These are phyloP conservation scores for Claviceps fusiformis DNA, from an alignment of 2,329 filamentous ascomycete genomes.

Conservation along the genomic window DNA sequence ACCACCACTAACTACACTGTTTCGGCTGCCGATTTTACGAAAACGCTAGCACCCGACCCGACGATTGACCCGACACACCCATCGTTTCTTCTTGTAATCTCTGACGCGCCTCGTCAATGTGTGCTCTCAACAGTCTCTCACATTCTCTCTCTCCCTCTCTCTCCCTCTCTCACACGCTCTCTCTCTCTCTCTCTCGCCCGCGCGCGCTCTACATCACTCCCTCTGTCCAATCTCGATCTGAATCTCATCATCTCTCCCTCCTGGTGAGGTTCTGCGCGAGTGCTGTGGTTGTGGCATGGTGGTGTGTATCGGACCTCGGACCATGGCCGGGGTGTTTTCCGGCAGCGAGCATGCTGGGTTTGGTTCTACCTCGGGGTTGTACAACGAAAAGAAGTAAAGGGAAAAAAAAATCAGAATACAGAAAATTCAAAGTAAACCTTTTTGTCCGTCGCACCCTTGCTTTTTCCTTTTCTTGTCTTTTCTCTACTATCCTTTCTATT, in stretches of 20 bases:
- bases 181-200: constrained; percentile 3
- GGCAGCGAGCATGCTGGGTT: constrained; percentile 15
- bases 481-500: background rate
- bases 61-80: constrained; percentile 3
- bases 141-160: background rate
- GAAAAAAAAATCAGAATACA: background rate
- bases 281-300: background rate
- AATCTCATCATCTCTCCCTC: constrained; percentile 12
- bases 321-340: constrained; percentile 11
- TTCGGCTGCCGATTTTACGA: constrained; percentile 8
- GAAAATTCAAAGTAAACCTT: background rate
- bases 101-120: constrained; percentile 8
- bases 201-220: constrained; percentile 6
- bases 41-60: background rate
- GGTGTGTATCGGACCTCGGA: constrained; percentile 10
- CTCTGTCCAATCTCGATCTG: constrained; percentile 15
- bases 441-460: background rate
- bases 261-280: background rate
- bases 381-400: background rate
- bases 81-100: background rate
- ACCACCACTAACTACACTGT: constrained; percentile 4
- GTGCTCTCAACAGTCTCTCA: background rate
- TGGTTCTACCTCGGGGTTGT: constrained; percentile 14
- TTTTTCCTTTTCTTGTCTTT: background rate
- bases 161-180: background rate